phyloP scores from a whole-genome alignment of 2,329 filamentous ascomycete species.

The Colletotrichum tropicale region DNA sequence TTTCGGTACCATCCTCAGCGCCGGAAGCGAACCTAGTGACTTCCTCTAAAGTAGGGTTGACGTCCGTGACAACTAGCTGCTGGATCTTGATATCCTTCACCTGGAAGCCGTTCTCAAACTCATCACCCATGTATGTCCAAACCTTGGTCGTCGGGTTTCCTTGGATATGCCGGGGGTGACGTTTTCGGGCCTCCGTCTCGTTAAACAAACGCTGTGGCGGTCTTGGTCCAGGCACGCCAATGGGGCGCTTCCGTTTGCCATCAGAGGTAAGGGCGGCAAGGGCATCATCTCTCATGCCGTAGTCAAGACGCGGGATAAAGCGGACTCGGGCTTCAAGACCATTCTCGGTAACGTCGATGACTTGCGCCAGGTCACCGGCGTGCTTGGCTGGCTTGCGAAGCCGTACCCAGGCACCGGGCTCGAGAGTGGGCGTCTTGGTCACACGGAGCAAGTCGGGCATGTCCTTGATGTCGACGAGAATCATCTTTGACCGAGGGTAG shows the following conservation, averaged over 20 bases:
- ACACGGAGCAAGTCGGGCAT: slow-evolving; percentile 96
- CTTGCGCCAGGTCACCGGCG: slow-evolving; percentile 86
- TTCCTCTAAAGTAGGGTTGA: slow-evolving; percentile 92
- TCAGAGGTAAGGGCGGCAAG: slow-evolving; percentile 51
- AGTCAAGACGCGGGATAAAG: slow-evolving; percentile 90
- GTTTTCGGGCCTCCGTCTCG: slow-evolving; percentile 90
- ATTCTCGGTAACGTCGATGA: slow-evolving; percentile 91
- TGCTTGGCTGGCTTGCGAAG: slow-evolving; percentile 82
- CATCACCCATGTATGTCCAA: slow-evolving; percentile 86
- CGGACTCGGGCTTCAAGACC: slow-evolving; percentile 87
- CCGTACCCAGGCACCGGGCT: slow-evolving; percentile 91
- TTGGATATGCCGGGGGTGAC: slow-evolving; percentile 67
- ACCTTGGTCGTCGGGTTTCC: slow-evolving; percentile 78
- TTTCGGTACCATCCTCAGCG: slow-evolving; percentile 90
- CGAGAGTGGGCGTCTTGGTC: slow-evolving; percentile 81
- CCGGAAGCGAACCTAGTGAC: slow-evolving; percentile 92
- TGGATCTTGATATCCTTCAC: slow-evolving; percentile 94
- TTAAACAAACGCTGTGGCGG: slow-evolving; percentile 92
- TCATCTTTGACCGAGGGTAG: slow-evolving; percentile 85
- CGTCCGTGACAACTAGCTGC: slow-evolving; percentile 82
- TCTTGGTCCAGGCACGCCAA: slow-evolving; percentile 63
- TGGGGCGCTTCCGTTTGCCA: slow-evolving; percentile 80
- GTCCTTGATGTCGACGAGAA: slow-evolving; percentile 92
- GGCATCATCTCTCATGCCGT: slow-evolving; percentile 82
- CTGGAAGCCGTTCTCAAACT: slow-evolving; percentile 91